Conservation (phyloP, 2,329 filamentous ascomycete genomes). For the Endothia cerciana region DNA sequence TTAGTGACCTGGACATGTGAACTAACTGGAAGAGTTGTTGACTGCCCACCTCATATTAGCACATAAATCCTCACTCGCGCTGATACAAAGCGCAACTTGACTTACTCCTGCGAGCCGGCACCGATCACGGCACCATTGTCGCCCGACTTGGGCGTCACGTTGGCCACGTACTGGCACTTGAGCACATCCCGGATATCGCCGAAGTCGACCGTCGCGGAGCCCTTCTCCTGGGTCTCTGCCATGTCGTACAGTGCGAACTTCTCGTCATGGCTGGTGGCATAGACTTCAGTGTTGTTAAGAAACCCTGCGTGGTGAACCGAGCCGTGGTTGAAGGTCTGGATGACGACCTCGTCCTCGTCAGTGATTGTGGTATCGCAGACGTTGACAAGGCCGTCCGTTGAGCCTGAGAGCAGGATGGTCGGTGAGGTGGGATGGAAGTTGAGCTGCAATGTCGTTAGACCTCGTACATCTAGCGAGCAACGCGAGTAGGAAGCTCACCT, state of each 20-base stretch:
- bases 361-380: slow-evolving; percentile 71
- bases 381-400: slow-evolving; percentile 79
- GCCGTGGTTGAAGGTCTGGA: slow-evolving; percentile 78
- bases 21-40: slow-evolving; percentile 63
- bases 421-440: slow-evolving; percentile 64
- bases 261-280: slow-evolving; percentile 78
- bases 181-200: slow-evolving; percentile 71
- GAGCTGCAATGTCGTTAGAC: slow-evolving; percentile 45
- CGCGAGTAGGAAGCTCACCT: slow-evolving; percentile 41
- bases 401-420: slow-evolving; percentile 71
- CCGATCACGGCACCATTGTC: slow-evolving; percentile 64
- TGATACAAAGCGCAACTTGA: slow-evolving; percentile 26
- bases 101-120: slow-evolving; percentile 69
- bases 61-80: background rate
- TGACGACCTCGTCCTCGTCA: slow-evolving; percentile 77
- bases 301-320: slow-evolving; percentile 78
- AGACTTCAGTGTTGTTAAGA: slow-evolving; percentile 66
- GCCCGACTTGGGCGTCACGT: slow-evolving; percentile 64
- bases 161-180: slow-evolving; percentile 74
- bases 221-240: slow-evolving; percentile 64
- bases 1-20: slow-evolving; percentile 56
- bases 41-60: slow-evolving; percentile 39
- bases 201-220: slow-evolving; percentile 59
- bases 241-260: slow-evolving; percentile 74
- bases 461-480: background rate